A percentile compares a stretch with the other conserved stretches of the same genome.
phyloP scores from a whole-genome alignment of 768 basidiomycete genomes.

The Boletus huronensis region DNA sequence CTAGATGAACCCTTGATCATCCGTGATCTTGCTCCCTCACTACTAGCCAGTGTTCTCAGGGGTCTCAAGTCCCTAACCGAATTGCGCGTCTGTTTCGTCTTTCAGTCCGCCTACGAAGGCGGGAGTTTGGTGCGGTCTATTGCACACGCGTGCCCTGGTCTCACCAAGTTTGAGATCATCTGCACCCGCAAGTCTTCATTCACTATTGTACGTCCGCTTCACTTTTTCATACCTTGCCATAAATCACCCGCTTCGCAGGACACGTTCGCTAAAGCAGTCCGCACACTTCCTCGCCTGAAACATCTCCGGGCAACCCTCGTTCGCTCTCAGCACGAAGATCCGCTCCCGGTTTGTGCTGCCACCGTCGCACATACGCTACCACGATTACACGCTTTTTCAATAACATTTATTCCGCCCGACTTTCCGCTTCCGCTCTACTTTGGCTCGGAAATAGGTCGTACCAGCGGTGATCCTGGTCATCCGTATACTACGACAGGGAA shows the following conservation, averaged over 20 bases:
- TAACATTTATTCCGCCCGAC: constrained; percentile 63
- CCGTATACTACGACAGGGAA: constrained; percentile 41
- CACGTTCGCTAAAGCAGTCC: constrained; percentile 56
- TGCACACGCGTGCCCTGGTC: constrained; percentile 59
- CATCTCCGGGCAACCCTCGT: constrained; percentile 63
- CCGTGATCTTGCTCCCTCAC: constrained; percentile 62
- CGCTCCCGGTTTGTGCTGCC: constrained; percentile 54
- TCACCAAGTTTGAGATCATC: constrained; percentile 61
- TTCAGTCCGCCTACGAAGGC: constrained; percentile 74
- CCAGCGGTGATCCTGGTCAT: constrained; percentile 22
- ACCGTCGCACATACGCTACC: constrained; percentile 66
- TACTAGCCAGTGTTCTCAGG: constrained; percentile 57
- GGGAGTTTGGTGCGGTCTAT: constrained; percentile 66
- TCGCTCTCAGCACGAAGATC: constrained; percentile 60
- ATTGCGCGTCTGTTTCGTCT: constrained; percentile 61
- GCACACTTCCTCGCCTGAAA: constrained; percentile 59
- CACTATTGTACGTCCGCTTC: constrained; percentile 49
- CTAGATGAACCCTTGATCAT: constrained; percentile 66
- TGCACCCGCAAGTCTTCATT: constrained; percentile 70
- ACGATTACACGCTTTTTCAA: constrained; percentile 57
- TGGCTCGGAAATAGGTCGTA: constrained; percentile 41
- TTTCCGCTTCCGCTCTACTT: constrained; percentile 48
- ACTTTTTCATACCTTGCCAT: neutral
- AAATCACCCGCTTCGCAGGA: constrained; percentile 16
- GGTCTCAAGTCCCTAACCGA: constrained; percentile 52